Conservation (phyloP, 2,329 filamentous ascomycete species). For the Fusarium chaquense region DNA sequence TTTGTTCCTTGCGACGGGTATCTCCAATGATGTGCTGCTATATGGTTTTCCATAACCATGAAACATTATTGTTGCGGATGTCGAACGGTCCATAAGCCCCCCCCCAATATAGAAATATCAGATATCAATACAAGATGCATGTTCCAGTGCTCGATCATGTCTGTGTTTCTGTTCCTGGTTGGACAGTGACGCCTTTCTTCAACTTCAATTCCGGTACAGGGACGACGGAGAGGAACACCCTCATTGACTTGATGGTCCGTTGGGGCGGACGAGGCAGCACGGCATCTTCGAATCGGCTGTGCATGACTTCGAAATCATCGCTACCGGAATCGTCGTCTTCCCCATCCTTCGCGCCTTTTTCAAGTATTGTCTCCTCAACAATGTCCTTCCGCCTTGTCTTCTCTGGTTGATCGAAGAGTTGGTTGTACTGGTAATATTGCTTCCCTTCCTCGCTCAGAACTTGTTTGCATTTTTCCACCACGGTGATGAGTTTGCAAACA, state of each 20-base stretch:
- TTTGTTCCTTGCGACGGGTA: constrained; percentile 36
- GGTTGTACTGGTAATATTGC: constrained; percentile 69
- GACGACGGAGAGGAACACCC: constrained; percentile 67
- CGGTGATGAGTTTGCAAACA: constrained; percentile 74
- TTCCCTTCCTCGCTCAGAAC: constrained; percentile 62
- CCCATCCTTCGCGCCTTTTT: constrained; percentile 10
- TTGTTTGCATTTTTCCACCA: constrained; percentile 74
- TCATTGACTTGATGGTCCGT: constrained; percentile 66
- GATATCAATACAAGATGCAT: not conserved
- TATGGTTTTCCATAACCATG: constrained; percentile 4
- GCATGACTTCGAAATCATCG: constrained; percentile 68
- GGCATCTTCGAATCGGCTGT: constrained; percentile 67
- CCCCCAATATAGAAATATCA: not conserved
- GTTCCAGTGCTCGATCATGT: not conserved
- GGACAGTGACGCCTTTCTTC: constrained; percentile 60
- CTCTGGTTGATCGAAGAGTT: constrained; percentile 62
- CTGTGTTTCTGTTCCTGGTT: constrained; percentile 56
- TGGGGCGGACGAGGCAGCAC: constrained; percentile 60
- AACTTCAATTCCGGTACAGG: constrained; percentile 67
- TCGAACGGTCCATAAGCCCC: constrained; percentile 4
- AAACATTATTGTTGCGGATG: constrained; percentile 17
- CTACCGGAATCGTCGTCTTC: constrained; percentile 50
- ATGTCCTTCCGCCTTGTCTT: constrained; percentile 51
- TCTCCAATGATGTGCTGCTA: constrained; percentile 25
- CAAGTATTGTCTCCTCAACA: constrained; percentile 60